Percentiles rank a stretch among this genome's conserved stretches.
These are phyloP conservation scores for Syncephalis plumigaleata DNA, from an alignment of 371 early-diverging fungal genomes.

Conservation along the genomic window DNA sequence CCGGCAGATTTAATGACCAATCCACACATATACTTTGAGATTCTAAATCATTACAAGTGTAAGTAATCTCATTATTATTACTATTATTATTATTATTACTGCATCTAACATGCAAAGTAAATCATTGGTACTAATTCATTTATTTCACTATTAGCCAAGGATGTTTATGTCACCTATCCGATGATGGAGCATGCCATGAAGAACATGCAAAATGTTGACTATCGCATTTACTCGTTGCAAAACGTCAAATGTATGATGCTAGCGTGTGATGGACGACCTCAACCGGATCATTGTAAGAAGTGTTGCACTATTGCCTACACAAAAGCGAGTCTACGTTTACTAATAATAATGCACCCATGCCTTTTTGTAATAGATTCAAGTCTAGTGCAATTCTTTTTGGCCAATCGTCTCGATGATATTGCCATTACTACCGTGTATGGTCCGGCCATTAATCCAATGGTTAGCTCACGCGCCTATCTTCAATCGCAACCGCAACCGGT, in stretches of 20 bases:
- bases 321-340: too few relatives aligned
- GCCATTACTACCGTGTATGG: conserved; percentile 57
- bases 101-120: too few relatives aligned
- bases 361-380: conserved; percentile 5
- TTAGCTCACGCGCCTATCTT: conserved; percentile 67
- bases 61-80: too few relatives aligned
- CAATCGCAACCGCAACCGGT: conserved; percentile 42
- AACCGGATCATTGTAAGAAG: conserved; percentile 29
- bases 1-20: conserved; percentile 26
- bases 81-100: too few relatives aligned
- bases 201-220: conserved; percentile 16
- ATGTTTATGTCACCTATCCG: conserved; percentile 46
- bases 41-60: conserved; percentile 33
- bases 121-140: too few relatives aligned
- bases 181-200: conserved; percentile 62
- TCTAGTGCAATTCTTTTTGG: conserved; percentile 17
- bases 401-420: conserved; percentile 38
- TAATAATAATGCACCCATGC: too few relatives aligned
- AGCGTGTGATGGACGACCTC: conserved; percentile 46
- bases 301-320: too few relatives aligned
- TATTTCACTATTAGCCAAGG: conserved; percentile 35
- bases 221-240: conserved; percentile 26
- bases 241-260: conserved; percentile 51
- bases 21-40: conserved; percentile 47
- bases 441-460: conserved; percentile 52